Conservation (phyloP, 108 stramenopile genomes). For the Stephanodiscus triporus region DNA sequence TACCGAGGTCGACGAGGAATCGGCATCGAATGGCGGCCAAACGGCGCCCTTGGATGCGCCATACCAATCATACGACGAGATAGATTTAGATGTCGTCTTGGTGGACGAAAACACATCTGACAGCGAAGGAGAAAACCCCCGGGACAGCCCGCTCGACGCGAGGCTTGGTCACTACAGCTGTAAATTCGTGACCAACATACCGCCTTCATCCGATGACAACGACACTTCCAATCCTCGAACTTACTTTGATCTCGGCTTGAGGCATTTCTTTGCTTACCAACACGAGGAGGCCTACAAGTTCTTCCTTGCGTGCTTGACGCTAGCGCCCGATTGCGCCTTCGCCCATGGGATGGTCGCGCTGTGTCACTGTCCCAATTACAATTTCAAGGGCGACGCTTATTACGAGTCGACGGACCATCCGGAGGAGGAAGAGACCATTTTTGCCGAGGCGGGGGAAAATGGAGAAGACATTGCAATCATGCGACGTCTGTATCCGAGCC, state of each 20-base stretch:
- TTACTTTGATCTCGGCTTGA: slow-evolving; percentile 75
- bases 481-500: slow-evolving; percentile 72
- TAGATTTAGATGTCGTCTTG: neutral
- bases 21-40: neutral
- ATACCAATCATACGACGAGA: slow-evolving; percentile 1
- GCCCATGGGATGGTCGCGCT: slow-evolving; percentile 81
- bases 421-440: slow-evolving; percentile 52
- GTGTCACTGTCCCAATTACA: slow-evolving; percentile 88
- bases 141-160: slow-evolving; percentile 36
- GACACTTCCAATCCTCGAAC: slow-evolving; percentile 53
- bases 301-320: slow-evolving; percentile 66
- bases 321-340: slow-evolving; percentile 75
- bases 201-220: slow-evolving; percentile 42
- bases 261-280: slow-evolving; percentile 73
- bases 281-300: slow-evolving; percentile 79
- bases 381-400: slow-evolving; percentile 86
- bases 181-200: slow-evolving; percentile 68
- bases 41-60: neutral
- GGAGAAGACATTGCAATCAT: slow-evolving; percentile 44
- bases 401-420: slow-evolving; percentile 80
- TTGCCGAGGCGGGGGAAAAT: slow-evolving; percentile 19
- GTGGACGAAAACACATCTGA: neutral
- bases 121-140: slow-evolving; percentile 7
- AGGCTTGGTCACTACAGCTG: slow-evolving; percentile 71
- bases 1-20: neutral